phyloP scores from a whole-genome alignment of 164 flowering plant genomes.

The Tetracentron sinense region DNA sequence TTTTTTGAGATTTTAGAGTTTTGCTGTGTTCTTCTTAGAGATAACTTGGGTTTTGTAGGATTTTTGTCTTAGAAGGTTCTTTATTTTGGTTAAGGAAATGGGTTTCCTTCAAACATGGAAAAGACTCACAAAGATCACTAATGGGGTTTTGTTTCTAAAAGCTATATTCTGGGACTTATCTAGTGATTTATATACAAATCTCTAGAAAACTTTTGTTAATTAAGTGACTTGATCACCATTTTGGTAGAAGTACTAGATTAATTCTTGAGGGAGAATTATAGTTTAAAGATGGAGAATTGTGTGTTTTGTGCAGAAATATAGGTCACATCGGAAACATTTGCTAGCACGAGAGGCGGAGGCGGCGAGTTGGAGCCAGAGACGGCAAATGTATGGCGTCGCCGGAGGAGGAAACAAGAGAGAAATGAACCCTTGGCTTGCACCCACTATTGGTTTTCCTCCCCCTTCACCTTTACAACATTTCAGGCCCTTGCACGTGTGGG shows the following conservation, averaged over 20 bases:
- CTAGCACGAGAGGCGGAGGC: constrained; percentile 88
- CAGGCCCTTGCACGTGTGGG: constrained; percentile 93
- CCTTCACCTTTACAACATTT: constrained; percentile 38
- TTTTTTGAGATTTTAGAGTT: neutral
- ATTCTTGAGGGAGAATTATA: too few species aligned
- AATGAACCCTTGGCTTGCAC: constrained; percentile 57
- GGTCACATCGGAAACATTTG: constrained; percentile 91
- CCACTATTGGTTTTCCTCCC: constrained; percentile 77
- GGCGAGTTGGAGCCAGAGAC: constrained; percentile 78
- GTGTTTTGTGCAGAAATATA: constrained; percentile 61
- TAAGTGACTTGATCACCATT: too few species aligned
- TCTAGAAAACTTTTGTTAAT: too few species aligned
- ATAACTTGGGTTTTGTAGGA: neutral
- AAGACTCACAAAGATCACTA: too few species aligned
- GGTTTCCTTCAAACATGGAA: too few species aligned
- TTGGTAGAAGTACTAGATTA: too few species aligned
- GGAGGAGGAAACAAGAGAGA: constrained; percentile 37
- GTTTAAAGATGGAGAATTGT: neutral
- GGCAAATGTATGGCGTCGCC: constrained; percentile 50
- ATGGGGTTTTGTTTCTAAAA: too few species aligned
- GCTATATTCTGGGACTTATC: too few species aligned
- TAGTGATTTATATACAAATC: too few species aligned
- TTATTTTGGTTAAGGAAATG: too few species aligned
- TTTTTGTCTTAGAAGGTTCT: too few species aligned
- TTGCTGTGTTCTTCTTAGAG: neutral